phyloP scores from a whole-genome alignment of 1,139 yeast species.

The Magnusiomyces paraingens region DNA sequence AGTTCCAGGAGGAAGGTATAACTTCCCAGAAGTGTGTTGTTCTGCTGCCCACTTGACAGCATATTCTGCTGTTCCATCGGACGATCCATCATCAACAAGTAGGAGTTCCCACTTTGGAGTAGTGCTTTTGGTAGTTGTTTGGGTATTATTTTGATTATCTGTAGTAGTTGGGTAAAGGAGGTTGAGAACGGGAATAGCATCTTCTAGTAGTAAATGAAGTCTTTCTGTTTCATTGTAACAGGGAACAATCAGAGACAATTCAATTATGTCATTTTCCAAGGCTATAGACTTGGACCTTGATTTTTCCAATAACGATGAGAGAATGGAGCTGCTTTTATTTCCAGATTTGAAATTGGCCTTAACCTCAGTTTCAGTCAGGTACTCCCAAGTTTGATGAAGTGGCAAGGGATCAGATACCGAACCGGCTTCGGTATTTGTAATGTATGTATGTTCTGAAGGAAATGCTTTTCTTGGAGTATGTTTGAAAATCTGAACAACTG shows the following conservation, averaged over 20 bases:
- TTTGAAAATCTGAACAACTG: slow-evolving; percentile 44
- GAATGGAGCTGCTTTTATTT: not conserved
- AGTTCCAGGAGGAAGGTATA: slow-evolving; percentile 45
- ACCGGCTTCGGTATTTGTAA: slow-evolving; percentile 34
- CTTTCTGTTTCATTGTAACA: slow-evolving; percentile 82
- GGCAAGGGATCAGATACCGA: slow-evolving; percentile 21
- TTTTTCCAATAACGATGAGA: slow-evolving; percentile 4
- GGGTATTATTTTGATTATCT: slow-evolving; percentile 1
- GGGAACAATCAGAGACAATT: slow-evolving; percentile 76
- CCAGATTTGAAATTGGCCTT: not conserved
- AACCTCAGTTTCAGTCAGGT: slow-evolving; percentile 22
- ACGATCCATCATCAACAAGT: slow-evolving; percentile 87
- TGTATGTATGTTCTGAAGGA: slow-evolving; percentile 46
- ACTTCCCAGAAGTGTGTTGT: slow-evolving; percentile 12
- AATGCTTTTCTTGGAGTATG: slow-evolving; percentile 58
- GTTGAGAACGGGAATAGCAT: slow-evolving; percentile 56
- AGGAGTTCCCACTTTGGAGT: slow-evolving; percentile 58
- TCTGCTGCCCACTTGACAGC: slow-evolving; percentile 58
- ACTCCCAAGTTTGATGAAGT: slow-evolving; percentile 21
- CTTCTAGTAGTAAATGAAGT: slow-evolving; percentile 68
- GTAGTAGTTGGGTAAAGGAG: slow-evolving; percentile 24
- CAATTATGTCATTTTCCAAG: slow-evolving; percentile 26
- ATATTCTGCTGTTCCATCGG: slow-evolving; percentile 67
- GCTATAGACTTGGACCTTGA: not conserved
- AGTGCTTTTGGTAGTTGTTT: slow-evolving; percentile 8